Percentiles rank a stretch among this genome's conserved stretches.
Evolutionary conservation across 495 filamentous ascomycete species (phyloP).

Genomic region (Talaromyces nanjingensis): DNA sequence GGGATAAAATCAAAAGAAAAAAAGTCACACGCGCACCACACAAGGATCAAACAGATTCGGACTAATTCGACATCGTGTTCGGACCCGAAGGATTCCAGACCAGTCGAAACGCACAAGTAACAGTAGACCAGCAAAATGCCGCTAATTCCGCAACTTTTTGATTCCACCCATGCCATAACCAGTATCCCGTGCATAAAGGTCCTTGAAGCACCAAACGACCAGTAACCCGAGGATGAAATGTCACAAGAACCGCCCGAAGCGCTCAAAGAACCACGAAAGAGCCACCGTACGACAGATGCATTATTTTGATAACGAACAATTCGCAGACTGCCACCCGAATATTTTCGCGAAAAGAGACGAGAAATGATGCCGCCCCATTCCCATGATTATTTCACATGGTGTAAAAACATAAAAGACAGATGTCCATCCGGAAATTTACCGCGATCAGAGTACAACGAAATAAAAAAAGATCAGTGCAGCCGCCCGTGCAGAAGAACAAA

Average conservation of each 20-base stretch:
- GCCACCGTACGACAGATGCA: slow-evolving; percentile 11
- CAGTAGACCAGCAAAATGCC: slow-evolving; percentile 9
- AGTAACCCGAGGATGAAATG: slow-evolving; percentile 6
- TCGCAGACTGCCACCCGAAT: slow-evolving; percentile 14
- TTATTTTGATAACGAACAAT: slow-evolving; percentile 10
- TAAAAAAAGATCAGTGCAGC: slow-evolving; percentile 12
- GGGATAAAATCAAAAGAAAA: slow-evolving; percentile 11
- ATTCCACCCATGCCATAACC: slow-evolving; percentile 17
- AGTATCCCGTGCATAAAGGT: slow-evolving; percentile 14
- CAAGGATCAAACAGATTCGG: neutral
- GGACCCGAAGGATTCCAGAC: neutral
- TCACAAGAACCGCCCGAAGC: slow-evolving; percentile 8
- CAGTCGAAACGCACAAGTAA: neutral
- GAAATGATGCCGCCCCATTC: slow-evolving; percentile 5
- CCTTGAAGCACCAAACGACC: slow-evolving; percentile 6
- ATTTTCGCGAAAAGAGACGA: slow-evolving; percentile 8
- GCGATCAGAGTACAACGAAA: slow-evolving; percentile 12
- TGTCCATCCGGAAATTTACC: slow-evolving; percentile 11
- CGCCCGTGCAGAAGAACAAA: slow-evolving; percentile 14
- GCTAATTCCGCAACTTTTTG: slow-evolving; percentile 12
- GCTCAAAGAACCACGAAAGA: slow-evolving; percentile 9
- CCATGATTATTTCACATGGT: slow-evolving; percentile 10
- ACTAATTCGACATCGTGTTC: neutral
- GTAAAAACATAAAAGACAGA: slow-evolving; percentile 18
- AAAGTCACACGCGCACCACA: slow-evolving; percentile 6